These are phyloP conservation scores for Cyclotella baltica DNA, from an alignment of 108 stramenopile species.

Conservation along the genomic window DNA sequence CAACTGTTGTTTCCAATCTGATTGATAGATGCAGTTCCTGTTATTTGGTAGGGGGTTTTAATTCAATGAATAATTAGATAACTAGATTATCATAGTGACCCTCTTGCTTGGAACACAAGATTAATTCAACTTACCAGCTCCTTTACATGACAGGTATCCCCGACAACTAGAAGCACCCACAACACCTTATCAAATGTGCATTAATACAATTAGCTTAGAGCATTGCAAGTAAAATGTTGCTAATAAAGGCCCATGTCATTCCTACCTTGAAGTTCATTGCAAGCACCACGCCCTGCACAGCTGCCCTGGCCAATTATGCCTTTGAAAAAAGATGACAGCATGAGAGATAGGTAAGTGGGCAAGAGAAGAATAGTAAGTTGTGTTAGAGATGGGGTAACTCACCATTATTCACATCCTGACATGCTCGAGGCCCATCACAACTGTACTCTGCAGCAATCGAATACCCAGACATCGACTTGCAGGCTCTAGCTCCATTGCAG, in stretches of 20 bases:
- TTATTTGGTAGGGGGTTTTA: too few species aligned
- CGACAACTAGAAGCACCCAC: not conserved
- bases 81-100: not conserved
- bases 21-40: not conserved
- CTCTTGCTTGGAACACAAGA: too few species aligned
- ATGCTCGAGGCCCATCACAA: not conserved
- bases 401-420: conserved; percentile 1
- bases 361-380: too few species aligned
- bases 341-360: too few species aligned
- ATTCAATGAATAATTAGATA: not conserved
- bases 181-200: not conserved
- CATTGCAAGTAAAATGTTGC: too few species aligned
- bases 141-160: not conserved
- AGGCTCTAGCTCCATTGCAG: not conserved
- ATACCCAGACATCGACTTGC: not conserved
- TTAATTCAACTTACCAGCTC: not conserved
- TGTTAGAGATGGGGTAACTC: too few species aligned
- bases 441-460: not conserved
- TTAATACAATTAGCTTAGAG: too few species aligned
- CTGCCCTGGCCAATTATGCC: too few species aligned
- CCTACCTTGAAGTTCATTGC: too few species aligned
- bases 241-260: too few species aligned
- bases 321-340: too few species aligned
- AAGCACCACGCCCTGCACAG: too few species aligned
- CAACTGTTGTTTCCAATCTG: not conserved